Percentiles rank a stretch among this genome's conserved stretches.
Conservation (phyloP, 345 rosid genomes). For the Rhodamnia argentea region DNA sequence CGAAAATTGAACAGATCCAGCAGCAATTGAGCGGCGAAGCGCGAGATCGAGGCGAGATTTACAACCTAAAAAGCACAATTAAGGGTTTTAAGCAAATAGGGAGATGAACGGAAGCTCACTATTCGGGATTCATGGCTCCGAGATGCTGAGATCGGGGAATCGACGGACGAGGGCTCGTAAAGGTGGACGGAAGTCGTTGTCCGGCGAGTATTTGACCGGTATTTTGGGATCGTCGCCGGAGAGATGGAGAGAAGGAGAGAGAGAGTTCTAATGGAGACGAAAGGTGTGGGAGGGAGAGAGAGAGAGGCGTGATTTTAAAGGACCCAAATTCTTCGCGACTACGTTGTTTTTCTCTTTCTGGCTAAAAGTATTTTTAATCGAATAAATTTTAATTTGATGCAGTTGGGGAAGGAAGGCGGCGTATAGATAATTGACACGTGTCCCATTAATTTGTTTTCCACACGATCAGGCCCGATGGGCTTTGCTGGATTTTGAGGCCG, state of each 20-base stretch:
- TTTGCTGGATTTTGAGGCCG: background rate
- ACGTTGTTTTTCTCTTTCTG: background rate
- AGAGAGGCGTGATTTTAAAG: background rate
- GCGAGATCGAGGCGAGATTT: background rate
- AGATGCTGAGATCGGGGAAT: background rate
- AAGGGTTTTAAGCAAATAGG: background rate
- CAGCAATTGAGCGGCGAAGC: background rate
- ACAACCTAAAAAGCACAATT: background rate
- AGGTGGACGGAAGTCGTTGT: background rate
- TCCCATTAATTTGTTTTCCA: background rate
- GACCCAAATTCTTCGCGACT: background rate
- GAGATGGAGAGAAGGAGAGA: background rate
- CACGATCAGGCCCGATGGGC: background rate
- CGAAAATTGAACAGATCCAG: background rate
- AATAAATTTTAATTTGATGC: background rate
- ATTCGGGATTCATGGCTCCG: constrained; percentile 49
- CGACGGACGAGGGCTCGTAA: background rate
- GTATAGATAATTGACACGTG: background rate
- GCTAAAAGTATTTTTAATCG: background rate
- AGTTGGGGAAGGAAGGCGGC: background rate
- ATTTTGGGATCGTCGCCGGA: constrained; percentile 3
- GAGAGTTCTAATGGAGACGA: background rate
- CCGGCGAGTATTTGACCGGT: background rate
- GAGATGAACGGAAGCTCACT: constrained; percentile 22
- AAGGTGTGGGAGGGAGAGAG: background rate